Evolutionary conservation across 2,329 filamentous ascomycete species (phyloP).

Genomic region (Fusarium sp.): DNA sequence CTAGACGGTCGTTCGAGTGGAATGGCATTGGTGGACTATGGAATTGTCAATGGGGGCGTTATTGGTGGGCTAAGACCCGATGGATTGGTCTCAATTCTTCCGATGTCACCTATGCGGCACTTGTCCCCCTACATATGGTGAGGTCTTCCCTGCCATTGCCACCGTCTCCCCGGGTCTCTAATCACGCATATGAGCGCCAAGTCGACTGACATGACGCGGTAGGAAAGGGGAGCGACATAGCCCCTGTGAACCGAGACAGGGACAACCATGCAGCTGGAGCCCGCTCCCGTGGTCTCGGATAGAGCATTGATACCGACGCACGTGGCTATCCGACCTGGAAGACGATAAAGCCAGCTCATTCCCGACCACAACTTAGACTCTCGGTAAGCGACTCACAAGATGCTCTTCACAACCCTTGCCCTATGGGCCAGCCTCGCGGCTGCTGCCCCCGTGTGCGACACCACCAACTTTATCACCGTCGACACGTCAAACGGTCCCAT

Average conservation of each 20-base stretch:
- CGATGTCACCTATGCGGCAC: not conserved
- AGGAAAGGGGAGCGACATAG: not conserved
- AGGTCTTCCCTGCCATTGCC: not conserved
- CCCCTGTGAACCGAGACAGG: not conserved
- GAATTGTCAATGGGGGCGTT: not conserved
- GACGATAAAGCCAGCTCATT: not conserved
- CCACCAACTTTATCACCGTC: constrained; percentile 40
- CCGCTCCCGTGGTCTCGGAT: not conserved
- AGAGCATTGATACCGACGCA: not conserved
- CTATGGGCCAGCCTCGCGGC: constrained; percentile 19
- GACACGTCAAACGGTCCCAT: constrained; percentile 49
- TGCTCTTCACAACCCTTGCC: constrained; percentile 15
- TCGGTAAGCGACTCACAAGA: not conserved
- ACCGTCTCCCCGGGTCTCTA: not conserved
- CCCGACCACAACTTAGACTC: not conserved
- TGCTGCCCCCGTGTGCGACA: constrained; percentile 26
- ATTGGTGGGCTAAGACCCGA: not conserved
- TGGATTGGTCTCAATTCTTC: not conserved
- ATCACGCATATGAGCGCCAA: not conserved
- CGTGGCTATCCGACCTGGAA: not conserved
- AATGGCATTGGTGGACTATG: not conserved
- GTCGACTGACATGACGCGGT: not conserved
- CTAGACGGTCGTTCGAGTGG: not conserved
- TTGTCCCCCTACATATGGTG: not conserved
- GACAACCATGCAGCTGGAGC: not conserved